Evolutionary conservation across 2,329 filamentous ascomycete species (phyloP).

Genomic region (Xylariaceae sp.): DNA sequence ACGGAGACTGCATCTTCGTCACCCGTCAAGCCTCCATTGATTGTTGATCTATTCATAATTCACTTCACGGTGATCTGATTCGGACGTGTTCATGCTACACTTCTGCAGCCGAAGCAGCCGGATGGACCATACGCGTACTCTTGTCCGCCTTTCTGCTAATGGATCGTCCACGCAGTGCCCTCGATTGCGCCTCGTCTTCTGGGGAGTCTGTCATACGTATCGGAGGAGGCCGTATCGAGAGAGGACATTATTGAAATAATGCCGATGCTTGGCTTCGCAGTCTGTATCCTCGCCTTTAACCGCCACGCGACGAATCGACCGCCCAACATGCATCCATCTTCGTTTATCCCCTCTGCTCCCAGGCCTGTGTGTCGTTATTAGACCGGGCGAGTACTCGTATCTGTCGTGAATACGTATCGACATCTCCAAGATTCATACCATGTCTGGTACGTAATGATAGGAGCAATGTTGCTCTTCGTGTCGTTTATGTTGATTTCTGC

Average conservation of each 20-base stretch:
- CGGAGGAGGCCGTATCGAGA: neutral
- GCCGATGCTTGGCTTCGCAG: constrained; percentile 20
- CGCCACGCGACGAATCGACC: constrained; percentile 56
- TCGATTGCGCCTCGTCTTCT: neutral
- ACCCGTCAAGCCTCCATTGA: no score
- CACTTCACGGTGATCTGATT: no score
- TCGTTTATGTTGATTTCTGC: constrained; percentile 39
- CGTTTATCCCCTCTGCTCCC: constrained; percentile 47
- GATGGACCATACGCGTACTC: no score
- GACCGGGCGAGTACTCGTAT: constrained; percentile 29
- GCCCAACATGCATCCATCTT: constrained; percentile 55
- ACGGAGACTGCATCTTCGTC: no score
- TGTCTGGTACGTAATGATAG: constrained; percentile 46
- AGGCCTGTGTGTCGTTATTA: no score
- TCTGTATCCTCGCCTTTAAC: constrained; percentile 15
- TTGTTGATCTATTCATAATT: no score
- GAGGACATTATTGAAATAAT: constrained; percentile 12
- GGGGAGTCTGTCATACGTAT: neutral
- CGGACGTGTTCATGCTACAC: no score
- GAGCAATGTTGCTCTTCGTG: constrained; percentile 36
- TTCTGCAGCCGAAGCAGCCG: no score
- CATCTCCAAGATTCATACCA: constrained; percentile 53
- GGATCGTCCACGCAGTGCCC: no score
- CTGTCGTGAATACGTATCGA: constrained; percentile 59
- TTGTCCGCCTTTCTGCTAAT: no score